These are phyloP conservation scores for Eucalyptus tenuipes DNA, from an alignment of 345 rosid genomes.

Conservation along the genomic window DNA sequence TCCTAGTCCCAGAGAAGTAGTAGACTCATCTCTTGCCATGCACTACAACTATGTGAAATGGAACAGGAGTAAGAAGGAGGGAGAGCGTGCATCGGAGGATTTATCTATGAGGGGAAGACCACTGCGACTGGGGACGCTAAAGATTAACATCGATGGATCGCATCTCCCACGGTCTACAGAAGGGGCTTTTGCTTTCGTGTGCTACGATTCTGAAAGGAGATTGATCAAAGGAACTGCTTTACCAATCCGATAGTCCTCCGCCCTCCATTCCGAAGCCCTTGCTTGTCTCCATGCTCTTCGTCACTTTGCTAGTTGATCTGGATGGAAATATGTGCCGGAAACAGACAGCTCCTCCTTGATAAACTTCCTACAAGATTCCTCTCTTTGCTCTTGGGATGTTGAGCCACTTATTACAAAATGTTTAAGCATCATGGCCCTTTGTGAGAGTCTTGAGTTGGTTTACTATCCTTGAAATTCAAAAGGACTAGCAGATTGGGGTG, in stretches of 20 bases:
- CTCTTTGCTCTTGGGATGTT: neutral
- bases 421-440: neutral
- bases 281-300: neutral
- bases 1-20: neutral
- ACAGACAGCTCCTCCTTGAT: neutral
- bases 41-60: neutral
- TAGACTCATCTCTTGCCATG: neutral
- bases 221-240: neutral
- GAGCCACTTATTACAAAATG: neutral
- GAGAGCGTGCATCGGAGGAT: neutral
- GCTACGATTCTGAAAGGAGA: neutral
- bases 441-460: neutral
- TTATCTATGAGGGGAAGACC: neutral
- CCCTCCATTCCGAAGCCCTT: neutral
- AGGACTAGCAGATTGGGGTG: neutral
- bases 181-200: neutral
- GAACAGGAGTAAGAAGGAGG: neutral
- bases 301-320: neutral
- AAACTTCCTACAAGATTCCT: neutral
- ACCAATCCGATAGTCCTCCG: neutral
- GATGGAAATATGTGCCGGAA: neutral
- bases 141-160: neutral
- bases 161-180: neutral
- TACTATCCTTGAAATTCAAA: neutral
- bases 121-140: accelerated